phyloP scores from a whole-genome alignment of 2,329 filamentous ascomycete species.

The Trichoderma sp. region DNA sequence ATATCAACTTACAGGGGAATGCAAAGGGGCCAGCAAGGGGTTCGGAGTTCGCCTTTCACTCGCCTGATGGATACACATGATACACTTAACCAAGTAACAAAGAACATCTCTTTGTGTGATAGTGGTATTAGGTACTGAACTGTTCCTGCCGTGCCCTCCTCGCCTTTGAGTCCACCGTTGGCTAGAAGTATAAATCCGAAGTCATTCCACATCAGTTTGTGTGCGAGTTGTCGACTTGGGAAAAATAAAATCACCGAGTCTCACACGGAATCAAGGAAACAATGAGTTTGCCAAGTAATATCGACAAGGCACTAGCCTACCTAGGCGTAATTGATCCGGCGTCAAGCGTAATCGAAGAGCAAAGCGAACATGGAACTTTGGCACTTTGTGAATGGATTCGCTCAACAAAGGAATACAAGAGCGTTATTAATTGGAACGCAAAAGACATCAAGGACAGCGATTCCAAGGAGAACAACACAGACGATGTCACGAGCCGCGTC shows the following conservation, averaged over 20 bases:
- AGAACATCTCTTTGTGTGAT: neutral
- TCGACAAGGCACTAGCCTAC: neutral
- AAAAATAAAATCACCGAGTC: neutral
- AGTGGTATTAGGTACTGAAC: neutral
- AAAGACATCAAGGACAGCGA: too few relatives aligned
- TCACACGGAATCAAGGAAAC: neutral
- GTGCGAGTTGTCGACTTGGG: too few relatives aligned
- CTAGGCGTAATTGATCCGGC: neutral
- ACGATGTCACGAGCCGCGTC: fast-evolving
- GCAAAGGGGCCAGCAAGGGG: neutral
- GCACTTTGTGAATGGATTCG: too few relatives aligned
- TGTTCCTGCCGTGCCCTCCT: neutral
- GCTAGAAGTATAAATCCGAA: neutral
- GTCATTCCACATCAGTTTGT: too few relatives aligned
- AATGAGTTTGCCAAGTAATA: neutral
- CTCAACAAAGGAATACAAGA: neutral
- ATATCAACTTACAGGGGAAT: neutral
- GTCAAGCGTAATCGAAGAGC: neutral
- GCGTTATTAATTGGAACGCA: neutral
- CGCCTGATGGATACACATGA: too few relatives aligned
- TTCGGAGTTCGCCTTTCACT: neutral
- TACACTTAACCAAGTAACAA: neutral
- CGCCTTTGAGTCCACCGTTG: neutral
- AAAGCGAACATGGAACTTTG: neutral
- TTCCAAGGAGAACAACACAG: fast-evolving